phyloP scores from a whole-genome alignment of 176 grass and related monocot genomes.

The Aegilops bicornis region DNA sequence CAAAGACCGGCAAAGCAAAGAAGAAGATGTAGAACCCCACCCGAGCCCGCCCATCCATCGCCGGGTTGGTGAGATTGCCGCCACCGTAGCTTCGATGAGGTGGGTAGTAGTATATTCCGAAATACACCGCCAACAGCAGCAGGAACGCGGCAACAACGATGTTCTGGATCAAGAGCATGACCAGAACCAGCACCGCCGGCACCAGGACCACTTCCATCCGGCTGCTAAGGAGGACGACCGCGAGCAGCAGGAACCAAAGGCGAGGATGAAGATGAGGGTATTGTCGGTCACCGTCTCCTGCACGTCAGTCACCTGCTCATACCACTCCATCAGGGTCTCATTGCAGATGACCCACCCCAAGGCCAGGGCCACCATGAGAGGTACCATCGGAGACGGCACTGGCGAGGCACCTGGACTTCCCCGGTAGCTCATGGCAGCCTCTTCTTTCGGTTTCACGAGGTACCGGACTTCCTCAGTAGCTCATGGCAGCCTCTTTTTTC shows the following conservation, averaged over 20 bases:
- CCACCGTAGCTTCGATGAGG: conserved; percentile 17
- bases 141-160: conserved; percentile 37
- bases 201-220: conserved; percentile 54
- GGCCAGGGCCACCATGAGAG: conserved; percentile 53
- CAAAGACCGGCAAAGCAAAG: conserved; percentile 48
- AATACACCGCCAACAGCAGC: conserved; percentile 44
- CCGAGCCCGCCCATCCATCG: conserved; percentile 1
- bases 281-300: conserved; percentile 34
- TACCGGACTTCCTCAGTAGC: conserved; percentile 22
- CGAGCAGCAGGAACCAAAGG: conserved; percentile 22
- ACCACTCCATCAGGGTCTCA: conserved; percentile 47
- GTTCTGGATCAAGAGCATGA: conserved; percentile 57
- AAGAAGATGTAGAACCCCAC: conserved; percentile 67
- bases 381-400: conserved; percentile 72
- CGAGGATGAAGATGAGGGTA: conserved; percentile 33
- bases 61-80: background rate
- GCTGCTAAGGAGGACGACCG: conserved; percentile 28
- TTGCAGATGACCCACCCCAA: conserved; percentile 57
- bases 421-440: conserved; percentile 45
- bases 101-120: conserved; percentile 49
- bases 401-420: conserved; percentile 11
- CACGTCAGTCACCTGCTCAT: conserved; percentile 36
- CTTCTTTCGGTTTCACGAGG: background rate
- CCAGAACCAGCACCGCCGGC: conserved; percentile 38
- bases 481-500: conserved; percentile 42